These are phyloP conservation scores for Isatis tinctoria DNA, from an alignment of 345 rosid genomes.

Conservation along the genomic window DNA sequence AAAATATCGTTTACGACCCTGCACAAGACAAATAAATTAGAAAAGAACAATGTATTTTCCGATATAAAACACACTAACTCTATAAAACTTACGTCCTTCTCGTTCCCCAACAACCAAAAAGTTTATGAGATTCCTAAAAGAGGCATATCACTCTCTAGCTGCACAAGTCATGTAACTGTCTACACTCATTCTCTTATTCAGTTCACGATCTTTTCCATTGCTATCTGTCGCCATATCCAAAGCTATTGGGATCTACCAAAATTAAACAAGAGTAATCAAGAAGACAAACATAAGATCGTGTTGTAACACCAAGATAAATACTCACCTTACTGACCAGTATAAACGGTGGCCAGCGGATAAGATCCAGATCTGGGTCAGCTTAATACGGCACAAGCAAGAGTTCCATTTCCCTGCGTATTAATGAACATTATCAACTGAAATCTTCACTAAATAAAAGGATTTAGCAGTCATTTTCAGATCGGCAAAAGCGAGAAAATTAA, in stretches of 20 bases:
- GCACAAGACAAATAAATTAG: slow-evolving; percentile 34
- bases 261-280: neutral
- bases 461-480: too few relatives aligned
- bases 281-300: neutral
- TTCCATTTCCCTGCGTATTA: too few relatives aligned
- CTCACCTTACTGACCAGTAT: slow-evolving; percentile 56
- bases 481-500: too few relatives aligned
- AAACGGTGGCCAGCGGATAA: slow-evolving; percentile 55
- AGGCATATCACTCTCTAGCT: slow-evolving; percentile 50
- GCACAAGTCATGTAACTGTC: slow-evolving; percentile 56
- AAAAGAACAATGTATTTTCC: neutral
- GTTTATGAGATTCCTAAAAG: too few relatives aligned
- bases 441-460: too few relatives aligned
- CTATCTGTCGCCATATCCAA: slow-evolving; percentile 64
- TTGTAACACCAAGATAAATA: neutral
- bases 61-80: neutral
- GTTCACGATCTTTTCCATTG: slow-evolving; percentile 47
- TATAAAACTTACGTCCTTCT: slow-evolving; percentile 38
- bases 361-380: slow-evolving; percentile 44
- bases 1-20: slow-evolving; percentile 65
- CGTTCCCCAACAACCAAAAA: slow-evolving; percentile 44
- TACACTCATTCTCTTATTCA: slow-evolving; percentile 41
- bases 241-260: slow-evolving; percentile 54
- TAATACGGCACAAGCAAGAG: slow-evolving; percentile 54
- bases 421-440: too few relatives aligned